Evolutionary conservation across 108 stramenopile genomes (phyloP).

Genomic region (Fragilaria crotonensis): DNA sequence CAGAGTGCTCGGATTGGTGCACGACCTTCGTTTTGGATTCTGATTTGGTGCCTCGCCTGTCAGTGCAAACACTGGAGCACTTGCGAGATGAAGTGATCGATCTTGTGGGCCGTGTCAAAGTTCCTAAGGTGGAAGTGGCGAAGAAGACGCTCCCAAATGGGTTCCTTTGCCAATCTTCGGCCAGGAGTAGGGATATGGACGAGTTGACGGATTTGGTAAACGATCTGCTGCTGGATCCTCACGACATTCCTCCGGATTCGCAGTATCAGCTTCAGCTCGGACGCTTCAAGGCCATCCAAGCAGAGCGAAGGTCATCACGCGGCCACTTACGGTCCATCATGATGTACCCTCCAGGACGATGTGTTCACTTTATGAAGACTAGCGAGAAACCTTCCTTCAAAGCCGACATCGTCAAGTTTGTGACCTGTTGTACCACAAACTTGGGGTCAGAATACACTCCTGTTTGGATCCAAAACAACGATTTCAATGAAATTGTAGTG

Average conservation of each 20-base stretch:
- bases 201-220: conserved; percentile 37
- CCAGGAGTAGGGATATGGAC: conserved; percentile 17
- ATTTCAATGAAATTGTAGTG: conserved; percentile 82
- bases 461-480: conserved; percentile 69
- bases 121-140: conserved; percentile 67
- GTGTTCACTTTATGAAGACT: conserved; percentile 80
- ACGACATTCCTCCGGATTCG: conserved; percentile 37
- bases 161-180: background rate
- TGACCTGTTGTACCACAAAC: conserved; percentile 70
- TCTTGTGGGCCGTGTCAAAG: conserved; percentile 70
- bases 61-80: conserved; percentile 62
- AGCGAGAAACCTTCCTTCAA: conserved; percentile 49
- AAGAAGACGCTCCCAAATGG: background rate
- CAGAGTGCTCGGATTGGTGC: conserved; percentile 48
- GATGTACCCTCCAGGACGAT: conserved; percentile 76
- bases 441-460: conserved; percentile 74
- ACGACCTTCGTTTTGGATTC: conserved; percentile 78
- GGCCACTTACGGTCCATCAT: conserved; percentile 36
- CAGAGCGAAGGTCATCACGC: conserved; percentile 47
- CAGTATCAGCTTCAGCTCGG: conserved; percentile 62
- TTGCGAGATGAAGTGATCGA: conserved; percentile 80
- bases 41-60: conserved; percentile 87
- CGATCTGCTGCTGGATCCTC: conserved; percentile 36
- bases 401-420: conserved; percentile 37
- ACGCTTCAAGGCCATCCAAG: conserved; percentile 55